A percentile compares a stretch with the other conserved stretches of the same genome.
phyloP scores from a whole-genome alignment of 2,329 filamentous ascomycete genomes.

The Colletotrichum scovillei region DNA sequence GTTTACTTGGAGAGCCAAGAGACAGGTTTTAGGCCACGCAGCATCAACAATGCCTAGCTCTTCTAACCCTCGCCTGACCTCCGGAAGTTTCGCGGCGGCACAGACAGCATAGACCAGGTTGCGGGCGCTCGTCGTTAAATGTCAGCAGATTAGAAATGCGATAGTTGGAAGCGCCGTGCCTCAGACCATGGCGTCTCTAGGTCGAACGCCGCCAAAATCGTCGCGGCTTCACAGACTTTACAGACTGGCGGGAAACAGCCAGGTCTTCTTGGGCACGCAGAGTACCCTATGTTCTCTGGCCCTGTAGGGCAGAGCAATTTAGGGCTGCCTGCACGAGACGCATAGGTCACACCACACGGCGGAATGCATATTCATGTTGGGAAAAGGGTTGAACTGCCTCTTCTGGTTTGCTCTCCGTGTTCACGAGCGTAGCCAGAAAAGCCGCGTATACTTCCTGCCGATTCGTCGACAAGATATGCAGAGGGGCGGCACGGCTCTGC shows the following conservation, averaged over 20 bases:
- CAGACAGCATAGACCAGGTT: background rate
- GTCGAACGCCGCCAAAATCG: background rate
- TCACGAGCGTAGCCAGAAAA: background rate
- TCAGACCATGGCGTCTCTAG: background rate
- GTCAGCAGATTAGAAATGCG: conserved; percentile 27
- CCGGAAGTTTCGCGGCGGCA: background rate
- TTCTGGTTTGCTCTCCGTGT: conserved; percentile 11
- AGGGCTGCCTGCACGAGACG: conserved; percentile 24
- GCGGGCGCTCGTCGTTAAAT: conserved; percentile 16
- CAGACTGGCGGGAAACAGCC: background rate
- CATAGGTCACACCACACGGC: conserved; percentile 19
- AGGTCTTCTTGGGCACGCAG: background rate
- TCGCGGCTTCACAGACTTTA: background rate
- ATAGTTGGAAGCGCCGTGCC: background rate
- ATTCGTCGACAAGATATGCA: conserved; percentile 13
- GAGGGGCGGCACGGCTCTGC: conserved; percentile 10
- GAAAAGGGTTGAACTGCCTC: conserved; percentile 5
- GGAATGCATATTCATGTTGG: conserved; percentile 16
- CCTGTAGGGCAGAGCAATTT: conserved; percentile 7
- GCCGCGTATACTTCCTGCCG: conserved; percentile 7
- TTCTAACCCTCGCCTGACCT: background rate
- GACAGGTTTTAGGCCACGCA: background rate
- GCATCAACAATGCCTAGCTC: background rate
- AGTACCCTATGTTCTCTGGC: background rate
- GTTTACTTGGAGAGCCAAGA: background rate